These are phyloP conservation scores for Backusella macrospora DNA, from an alignment of 192 early-diverging fungal genomes.

Conservation along the genomic window DNA sequence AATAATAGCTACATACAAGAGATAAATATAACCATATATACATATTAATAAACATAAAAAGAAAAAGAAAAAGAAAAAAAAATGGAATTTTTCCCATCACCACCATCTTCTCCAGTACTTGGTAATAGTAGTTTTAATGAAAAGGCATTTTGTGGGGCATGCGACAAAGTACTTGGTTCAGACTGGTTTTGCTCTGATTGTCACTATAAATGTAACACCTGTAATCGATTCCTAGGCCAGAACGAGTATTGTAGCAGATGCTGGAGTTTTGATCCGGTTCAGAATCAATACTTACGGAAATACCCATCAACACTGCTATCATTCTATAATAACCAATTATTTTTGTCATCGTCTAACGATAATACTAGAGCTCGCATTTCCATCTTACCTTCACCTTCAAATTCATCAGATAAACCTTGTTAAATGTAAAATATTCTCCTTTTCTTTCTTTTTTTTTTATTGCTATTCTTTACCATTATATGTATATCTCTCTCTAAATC, in stretches of 20 bases:
- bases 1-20: too few species aligned
- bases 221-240: constrained; percentile 36
- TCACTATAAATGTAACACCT: constrained; percentile 35
- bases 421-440: background rate
- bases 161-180: constrained; percentile 32
- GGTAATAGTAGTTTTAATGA: background rate
- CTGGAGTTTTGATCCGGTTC: constrained; percentile 32
- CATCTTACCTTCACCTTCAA: constrained; percentile 14
- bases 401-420: constrained; percentile 15
- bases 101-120: constrained; percentile 24
- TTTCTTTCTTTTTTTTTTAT: too few species aligned
- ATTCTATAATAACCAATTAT: background rate
- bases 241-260: constrained; percentile 40
- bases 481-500: background rate
- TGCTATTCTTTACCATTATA: background rate
- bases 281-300: constrained; percentile 17
- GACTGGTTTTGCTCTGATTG: constrained; percentile 44
- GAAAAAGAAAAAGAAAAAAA: background rate
- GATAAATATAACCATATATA: too few species aligned
- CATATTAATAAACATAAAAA: too few species aligned
- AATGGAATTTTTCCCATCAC: constrained; percentile 30
- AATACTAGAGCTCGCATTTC: constrained; percentile 3
- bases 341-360: background rate
- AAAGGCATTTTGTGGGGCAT: constrained; percentile 30
- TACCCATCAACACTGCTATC: background rate